Conservation (phyloP, 306 rosid genomes). For the Vachellia collinsii region DNA sequence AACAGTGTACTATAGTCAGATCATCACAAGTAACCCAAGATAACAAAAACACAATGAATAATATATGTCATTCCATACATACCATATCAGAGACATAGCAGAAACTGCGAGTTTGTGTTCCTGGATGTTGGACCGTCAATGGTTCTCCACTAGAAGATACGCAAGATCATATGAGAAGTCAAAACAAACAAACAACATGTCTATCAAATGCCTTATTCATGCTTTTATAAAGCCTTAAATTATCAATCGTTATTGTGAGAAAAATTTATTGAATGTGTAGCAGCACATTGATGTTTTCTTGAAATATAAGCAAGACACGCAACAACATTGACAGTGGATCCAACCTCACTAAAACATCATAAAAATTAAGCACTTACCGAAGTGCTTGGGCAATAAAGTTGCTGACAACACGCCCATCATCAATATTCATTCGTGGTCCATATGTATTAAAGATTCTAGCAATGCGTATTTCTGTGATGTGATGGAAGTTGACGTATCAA, state of each 20-base stretch:
- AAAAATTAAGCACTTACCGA: slow-evolving; percentile 57
- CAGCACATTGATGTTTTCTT: not conserved
- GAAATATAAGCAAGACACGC: slow-evolving; percentile 8
- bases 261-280: slow-evolving; percentile 5
- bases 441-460: slow-evolving; percentile 96
- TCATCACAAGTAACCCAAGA: slow-evolving; percentile 18
- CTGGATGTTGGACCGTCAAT: slow-evolving; percentile 75
- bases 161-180: slow-evolving; percentile 14
- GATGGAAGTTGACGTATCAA: slow-evolving; percentile 9
- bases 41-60: not conserved
- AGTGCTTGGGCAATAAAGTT: slow-evolving; percentile 94
- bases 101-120: slow-evolving; percentile 90
- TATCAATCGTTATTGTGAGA: not conserved
- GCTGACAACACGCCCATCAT: slow-evolving; percentile 96
- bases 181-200: slow-evolving; percentile 6
- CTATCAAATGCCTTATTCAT: not conserved
- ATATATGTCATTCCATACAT: slow-evolving; percentile 21
- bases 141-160: slow-evolving; percentile 64
- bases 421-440: slow-evolving; percentile 94
- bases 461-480: slow-evolving; percentile 71
- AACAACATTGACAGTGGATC: not conserved
- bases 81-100: slow-evolving; percentile 87
- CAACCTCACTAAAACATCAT: slow-evolving; percentile 11
- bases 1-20: slow-evolving; percentile 14
- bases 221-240: slow-evolving; percentile 2